These are phyloP conservation scores for Lizonia empirigonia DNA, from an alignment of 2,329 filamentous ascomycete species.

Conservation along the genomic window DNA sequence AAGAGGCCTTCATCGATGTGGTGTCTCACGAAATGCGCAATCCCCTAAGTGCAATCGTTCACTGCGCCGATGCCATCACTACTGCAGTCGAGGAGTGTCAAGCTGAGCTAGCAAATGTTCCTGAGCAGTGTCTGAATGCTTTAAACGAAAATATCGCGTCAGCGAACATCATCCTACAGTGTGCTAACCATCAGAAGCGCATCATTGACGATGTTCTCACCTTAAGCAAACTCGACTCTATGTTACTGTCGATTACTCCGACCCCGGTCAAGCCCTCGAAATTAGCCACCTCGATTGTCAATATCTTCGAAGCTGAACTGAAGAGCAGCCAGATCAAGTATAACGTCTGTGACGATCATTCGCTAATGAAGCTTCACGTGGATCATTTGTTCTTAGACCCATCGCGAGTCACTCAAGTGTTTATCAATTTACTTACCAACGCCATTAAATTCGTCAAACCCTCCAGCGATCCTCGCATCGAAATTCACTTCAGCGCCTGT, in stretches of 20 bases:
- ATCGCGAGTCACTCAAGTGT: conserved; percentile 66
- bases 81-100: conserved; percentile 42
- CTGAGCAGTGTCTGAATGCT: conserved; percentile 30
- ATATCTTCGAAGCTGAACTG: conserved; percentile 49
- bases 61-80: conserved; percentile 53
- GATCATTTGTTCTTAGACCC: conserved; percentile 52
- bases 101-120: conserved; percentile 28
- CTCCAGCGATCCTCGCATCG: conserved; percentile 43
- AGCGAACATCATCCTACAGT: conserved; percentile 53
- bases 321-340: conserved; percentile 41
- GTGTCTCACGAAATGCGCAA: conserved; percentile 55
- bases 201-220: conserved; percentile 57
- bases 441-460: conserved; percentile 52
- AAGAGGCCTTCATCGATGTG: conserved; percentile 49
- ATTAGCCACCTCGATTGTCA: conserved; percentile 44
- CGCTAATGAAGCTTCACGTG: conserved; percentile 44
- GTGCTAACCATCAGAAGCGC: conserved; percentile 54
- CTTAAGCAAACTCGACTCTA: conserved; percentile 53
- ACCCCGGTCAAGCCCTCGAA: conserved; percentile 46
- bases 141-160: conserved; percentile 42
- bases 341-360: conserved; percentile 43
- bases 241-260: conserved; percentile 52
- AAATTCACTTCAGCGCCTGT: conserved; percentile 47
- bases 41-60: conserved; percentile 52
- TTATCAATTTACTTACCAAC: conserved; percentile 75